Percentiles rank a stretch among this genome's conserved stretches.
These are phyloP conservation scores for Wickerhamiella pararugosa DNA, from an alignment of 1,139 yeast genomes.

Conservation along the genomic window DNA sequence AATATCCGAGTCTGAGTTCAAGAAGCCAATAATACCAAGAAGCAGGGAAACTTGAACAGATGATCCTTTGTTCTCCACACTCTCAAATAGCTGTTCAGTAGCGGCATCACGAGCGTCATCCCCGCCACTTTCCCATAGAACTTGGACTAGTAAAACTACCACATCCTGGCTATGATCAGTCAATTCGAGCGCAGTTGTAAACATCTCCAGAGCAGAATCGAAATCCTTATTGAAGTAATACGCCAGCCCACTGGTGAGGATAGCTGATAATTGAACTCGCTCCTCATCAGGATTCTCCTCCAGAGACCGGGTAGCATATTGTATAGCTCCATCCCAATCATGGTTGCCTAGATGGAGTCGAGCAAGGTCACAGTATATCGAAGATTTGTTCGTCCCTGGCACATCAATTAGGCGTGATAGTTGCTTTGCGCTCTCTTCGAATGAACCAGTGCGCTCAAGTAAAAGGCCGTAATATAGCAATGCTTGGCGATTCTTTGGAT, in stretches of 20 bases:
- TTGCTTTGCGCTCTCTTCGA: slow-evolving; percentile 18
- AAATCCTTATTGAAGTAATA: slow-evolving; percentile 48
- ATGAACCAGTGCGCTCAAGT: slow-evolving; percentile 58
- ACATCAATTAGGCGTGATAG: neutral
- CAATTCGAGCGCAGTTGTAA: slow-evolving; percentile 43
- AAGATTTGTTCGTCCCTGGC: neutral
- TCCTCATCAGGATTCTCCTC: slow-evolving; percentile 7
- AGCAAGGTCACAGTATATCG: slow-evolving; percentile 39
- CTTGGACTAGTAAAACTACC: slow-evolving; percentile 62
- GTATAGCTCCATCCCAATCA: slow-evolving; percentile 43
- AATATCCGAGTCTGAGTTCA: slow-evolving; percentile 46
- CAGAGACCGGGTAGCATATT: slow-evolving; percentile 31
- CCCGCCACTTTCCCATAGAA: slow-evolving; percentile 57
- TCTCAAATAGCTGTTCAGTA: slow-evolving; percentile 33
- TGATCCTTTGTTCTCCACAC: slow-evolving; percentile 44
- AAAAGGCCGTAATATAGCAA: slow-evolving; percentile 32
- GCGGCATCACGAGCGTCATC: slow-evolving; percentile 61
- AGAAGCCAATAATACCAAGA: slow-evolving; percentile 66
- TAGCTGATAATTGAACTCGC: slow-evolving; percentile 31
- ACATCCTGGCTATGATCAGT: slow-evolving; percentile 44
- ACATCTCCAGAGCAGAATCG: slow-evolving; percentile 50
- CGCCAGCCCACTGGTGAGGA: slow-evolving; percentile 56
- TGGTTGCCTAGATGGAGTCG: slow-evolving; percentile 50
- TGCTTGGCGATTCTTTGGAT: slow-evolving; percentile 52
- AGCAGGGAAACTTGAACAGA: slow-evolving; percentile 51